Base-by-base conservation (phyloP, 2,329 filamentous ascomycete species). In the Knufia fluminis region DNA sequence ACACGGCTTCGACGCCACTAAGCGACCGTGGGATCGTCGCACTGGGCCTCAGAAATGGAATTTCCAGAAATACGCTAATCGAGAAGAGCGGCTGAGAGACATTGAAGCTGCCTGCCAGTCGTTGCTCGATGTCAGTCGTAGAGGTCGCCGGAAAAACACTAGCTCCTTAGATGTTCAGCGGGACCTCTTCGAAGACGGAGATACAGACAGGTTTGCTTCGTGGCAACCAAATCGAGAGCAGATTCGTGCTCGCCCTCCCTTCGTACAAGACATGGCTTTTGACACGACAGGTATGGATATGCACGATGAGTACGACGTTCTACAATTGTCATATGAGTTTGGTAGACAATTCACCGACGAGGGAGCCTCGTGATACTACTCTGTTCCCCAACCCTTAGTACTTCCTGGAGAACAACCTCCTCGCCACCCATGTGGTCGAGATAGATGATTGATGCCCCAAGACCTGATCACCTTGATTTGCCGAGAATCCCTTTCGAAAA, bases 1-100 rank as follows among this genome's bases (percentile, higher is more conserved):
- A 24, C 49, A 49, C 42, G 38, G 51, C 41, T 59, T 59, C 32
- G 48, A 54, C 20, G 57, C 57, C 14, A 59, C 57, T 22, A 50
- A 49, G 2, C 54, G 57, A 17, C 57, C 58, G 41, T 59, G 57
- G 57, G 56, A 59, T 48, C 55, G 56, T 47, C 57, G 54, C 35
- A 58, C 58, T 49, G 45, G 33, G 8, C 45, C 45, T 7, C 56
- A 58, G 47, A 53, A 57, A 41, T 59, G 57, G 57, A 47, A 48
- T 10, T 54, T 59, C 41, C 45, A 49, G 6, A 59, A 59, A 46
- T 59, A 59, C 28, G 52, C 52, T 4, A 52, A 47, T 47, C 52
- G 57, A 22, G 52, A 57, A 9, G 55, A 56, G 20, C 47, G 57
- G 44, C 44, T 59, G 17, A 39, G 49, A n/a, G 48, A 56, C 24